Evolutionary conservation across 2,329 filamentous ascomycete species (phyloP).

Genomic region (Whalleya microplaca): DNA sequence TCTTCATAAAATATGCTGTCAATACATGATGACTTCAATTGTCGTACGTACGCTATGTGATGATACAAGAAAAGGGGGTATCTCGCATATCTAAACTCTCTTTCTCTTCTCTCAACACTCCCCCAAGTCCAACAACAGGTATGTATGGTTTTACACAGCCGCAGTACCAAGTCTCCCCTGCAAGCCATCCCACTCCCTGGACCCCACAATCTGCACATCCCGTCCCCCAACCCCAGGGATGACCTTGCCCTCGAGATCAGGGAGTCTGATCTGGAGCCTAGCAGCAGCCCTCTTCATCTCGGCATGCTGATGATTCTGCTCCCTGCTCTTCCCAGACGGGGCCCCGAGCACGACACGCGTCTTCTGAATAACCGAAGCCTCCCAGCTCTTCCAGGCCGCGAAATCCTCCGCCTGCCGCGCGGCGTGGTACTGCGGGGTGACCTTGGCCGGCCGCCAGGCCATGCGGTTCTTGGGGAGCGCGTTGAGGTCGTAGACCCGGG

Average conservation of each 20-base stretch:
- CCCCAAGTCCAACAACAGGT: no score
- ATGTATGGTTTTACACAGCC: constrained; percentile 32
- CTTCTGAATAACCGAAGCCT: constrained; percentile 58
- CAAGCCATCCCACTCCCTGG: constrained; percentile 58
- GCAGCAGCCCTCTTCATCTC: constrained; percentile 44
- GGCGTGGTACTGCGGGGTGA: constrained; percentile 68
- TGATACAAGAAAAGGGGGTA: constrained; percentile 24
- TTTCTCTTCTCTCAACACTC: neutral
- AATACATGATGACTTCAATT: neutral
- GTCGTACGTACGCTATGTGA: constrained; percentile 2
- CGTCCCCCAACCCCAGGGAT: constrained; percentile 40
- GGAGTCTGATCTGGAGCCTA: constrained; percentile 55
- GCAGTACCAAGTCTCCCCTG: constrained; percentile 48
- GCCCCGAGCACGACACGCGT: constrained; percentile 43
- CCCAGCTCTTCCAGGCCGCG: constrained; percentile 64
- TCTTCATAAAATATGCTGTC: neutral
- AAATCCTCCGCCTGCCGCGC: constrained; percentile 69
- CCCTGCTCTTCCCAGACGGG: constrained; percentile 23
- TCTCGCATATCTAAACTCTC: constrained; percentile 5
- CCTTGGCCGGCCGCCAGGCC: constrained; percentile 67
- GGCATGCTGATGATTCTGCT: constrained; percentile 31
- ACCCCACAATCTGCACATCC: constrained; percentile 56
- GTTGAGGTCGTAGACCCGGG: constrained; percentile 63
- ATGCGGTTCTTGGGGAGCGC: constrained; percentile 61
- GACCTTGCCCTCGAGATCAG: constrained; percentile 50